phyloP scores from a whole-genome alignment of 2,329 filamentous ascomycete genomes.

The Cadophora gregata region DNA sequence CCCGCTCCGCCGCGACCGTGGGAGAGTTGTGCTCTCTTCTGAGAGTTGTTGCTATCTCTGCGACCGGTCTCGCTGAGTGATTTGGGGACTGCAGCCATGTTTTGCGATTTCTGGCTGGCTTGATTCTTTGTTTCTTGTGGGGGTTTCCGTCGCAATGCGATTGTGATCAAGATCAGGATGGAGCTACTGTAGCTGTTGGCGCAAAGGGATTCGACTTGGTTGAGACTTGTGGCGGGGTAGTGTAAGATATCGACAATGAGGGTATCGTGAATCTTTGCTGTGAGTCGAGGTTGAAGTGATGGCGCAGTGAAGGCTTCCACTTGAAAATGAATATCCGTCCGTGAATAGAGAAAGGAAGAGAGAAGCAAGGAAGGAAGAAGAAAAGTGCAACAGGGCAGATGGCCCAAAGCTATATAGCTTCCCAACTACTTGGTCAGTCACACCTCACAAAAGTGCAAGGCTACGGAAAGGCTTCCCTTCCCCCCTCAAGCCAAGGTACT shows the following conservation, averaged over 20 bases:
- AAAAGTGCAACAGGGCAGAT: neutral
- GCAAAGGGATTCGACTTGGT: neutral
- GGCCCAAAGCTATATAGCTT: conserved; percentile 7
- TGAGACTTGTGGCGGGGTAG: neutral
- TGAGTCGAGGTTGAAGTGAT: neutral
- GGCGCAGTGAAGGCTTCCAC: neutral
- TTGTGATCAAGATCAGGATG: neutral
- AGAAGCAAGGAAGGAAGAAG: neutral
- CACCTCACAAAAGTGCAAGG: conserved; percentile 14
- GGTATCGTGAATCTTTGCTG: neutral
- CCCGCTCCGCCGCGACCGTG: conserved; percentile 80
- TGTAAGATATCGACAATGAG: neutral
- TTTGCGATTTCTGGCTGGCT: neutral
- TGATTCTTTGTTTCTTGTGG: neutral
- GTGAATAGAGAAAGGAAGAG: neutral
- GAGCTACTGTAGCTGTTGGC: neutral
- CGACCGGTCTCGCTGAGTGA: conserved; percentile 30
- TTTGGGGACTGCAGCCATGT: conserved; percentile 38
- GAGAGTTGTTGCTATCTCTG: conserved; percentile 34
- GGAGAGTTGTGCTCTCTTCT: conserved; percentile 48
- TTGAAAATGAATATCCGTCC: neutral
- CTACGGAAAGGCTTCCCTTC: neutral
- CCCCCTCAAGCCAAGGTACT: conserved; percentile 6
- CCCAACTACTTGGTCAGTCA: neutral
- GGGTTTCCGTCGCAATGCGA: neutral